Evolutionary conservation across 257 asterid species (phyloP), one percentile per base, ranked within the genome.

Genomic region (Solanum medicagineum): DNA sequence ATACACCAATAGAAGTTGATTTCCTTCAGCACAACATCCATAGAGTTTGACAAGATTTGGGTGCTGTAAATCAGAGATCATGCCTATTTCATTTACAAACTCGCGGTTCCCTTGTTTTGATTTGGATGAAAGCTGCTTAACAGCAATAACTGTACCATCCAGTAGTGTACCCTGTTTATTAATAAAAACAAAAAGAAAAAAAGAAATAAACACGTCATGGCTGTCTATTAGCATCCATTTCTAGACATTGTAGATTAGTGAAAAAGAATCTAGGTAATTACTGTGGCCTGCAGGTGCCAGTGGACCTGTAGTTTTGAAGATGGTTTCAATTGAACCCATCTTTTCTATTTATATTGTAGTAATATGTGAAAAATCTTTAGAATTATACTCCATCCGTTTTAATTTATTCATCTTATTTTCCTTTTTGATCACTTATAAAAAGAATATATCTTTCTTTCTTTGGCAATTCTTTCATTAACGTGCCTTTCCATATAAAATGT

Each of bases 91-190:
- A 53, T 85, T 85, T 20, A 85, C 66, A 65, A 85, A 68, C 24
- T 26, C 88, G 1, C 62, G 87, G 85, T 85, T 85, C 29, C 87
- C 87, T 80, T 85, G 85, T 45, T 54, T 85, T 9, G 87, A 85
- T 32, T 79, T 85, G 51, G 87, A 59, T 14, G 87, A 85, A 74
- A 85, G 85, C 68, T 85, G 87, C 51, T 85, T 85, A 32, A 85
- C 87, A 79, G 87, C 87, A 79, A 85, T 80, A 13, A 85, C 29
- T 3, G 71, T 49, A 63, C 87, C 87, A 80, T 85, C 87, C 12
- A 42, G 47, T 55, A 85, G 84, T 40, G 59, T 81, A 63, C 87
- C 87, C 87, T 85, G 57, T 2, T 57, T 19, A 60, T 47, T 36
- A 17, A 77, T 16, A 10, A 24, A 24, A 36, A 4, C 40, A 36